Evolutionary conservation across 345 rosid species (phyloP), one percentile per base, ranked within the genome.

Genomic region (Moricandia arvensis): DNA sequence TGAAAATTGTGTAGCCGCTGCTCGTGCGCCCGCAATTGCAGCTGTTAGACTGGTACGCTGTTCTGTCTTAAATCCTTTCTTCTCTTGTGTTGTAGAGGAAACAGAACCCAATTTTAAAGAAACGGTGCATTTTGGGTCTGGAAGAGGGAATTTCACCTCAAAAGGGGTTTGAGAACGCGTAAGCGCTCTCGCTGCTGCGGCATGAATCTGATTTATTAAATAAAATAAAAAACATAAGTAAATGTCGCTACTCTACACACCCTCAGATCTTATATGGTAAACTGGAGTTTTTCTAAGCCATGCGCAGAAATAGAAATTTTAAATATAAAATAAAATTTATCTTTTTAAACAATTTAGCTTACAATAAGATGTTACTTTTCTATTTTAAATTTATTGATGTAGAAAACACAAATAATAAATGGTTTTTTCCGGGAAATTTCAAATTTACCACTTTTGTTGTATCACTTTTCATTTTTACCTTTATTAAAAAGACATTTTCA

Each of bases 1-100:
- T 31, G 86, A 84, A 76, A 87, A 92, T 71, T 92, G 97, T 31
- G 88, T 81, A 27, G 97, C 92, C 6, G 97, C 97, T 66, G 88
- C 91, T 78, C 76, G 85, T 38, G 99, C 99, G 69, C 96, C 92
- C 13, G 90, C 96, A 24, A 90, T 92, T 53, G 97, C 99, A 60
- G 86, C 87, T 73, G 61, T 53, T 29, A 92, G 97, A 78, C 78
- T 85, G 0, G 84, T 83, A 63, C 87, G 83, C 41, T 84, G 74
- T 57, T 80, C 88, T 51, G 55, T 74, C 60, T 60, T 72, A n/a
- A 78, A 33, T 55, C 78, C 30, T 80, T 84, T 81, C 51, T 75
- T 80, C 61, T 78, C 73, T 4, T 75, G 63, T 27, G 18, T 45
- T 24, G 16, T 66, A 6, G 9, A 63, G 8, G 79, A 75, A 54